Evolutionary conservation across 2,329 filamentous ascomycete genomes (phyloP).

Genomic region (Rhynchosporium secalis): DNA sequence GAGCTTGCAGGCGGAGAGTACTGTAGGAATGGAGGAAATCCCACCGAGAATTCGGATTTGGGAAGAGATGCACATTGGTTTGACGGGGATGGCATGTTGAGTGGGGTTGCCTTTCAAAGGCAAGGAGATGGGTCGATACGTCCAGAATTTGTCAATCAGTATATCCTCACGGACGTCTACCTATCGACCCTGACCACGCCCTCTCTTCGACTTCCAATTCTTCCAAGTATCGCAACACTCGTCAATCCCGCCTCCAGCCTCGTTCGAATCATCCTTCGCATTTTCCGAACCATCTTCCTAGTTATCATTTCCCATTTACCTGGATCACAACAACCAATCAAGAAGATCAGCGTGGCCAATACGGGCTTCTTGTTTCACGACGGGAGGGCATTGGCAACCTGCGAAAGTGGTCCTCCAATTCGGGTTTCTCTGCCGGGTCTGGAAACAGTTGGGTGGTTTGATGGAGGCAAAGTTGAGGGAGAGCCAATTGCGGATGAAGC

Average conservation of each 20-base stretch:
- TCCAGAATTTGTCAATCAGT: constrained; percentile 70
- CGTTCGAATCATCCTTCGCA: constrained; percentile 48
- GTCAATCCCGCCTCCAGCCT: constrained; percentile 59
- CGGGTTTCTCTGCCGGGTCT: constrained; percentile 62
- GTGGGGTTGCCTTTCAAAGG: constrained; percentile 61
- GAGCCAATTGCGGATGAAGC: constrained; percentile 39
- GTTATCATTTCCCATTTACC: constrained; percentile 58
- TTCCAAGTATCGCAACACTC: constrained; percentile 67
- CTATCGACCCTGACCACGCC: constrained; percentile 52
- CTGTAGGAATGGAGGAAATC: constrained; percentile 71
- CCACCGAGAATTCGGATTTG: constrained; percentile 60
- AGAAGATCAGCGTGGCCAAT: constrained; percentile 70
- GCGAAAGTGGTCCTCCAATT: constrained; percentile 70
- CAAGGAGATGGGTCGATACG: constrained; percentile 45
- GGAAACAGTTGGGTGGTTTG: constrained; percentile 70
- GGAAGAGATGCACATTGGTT: constrained; percentile 71
- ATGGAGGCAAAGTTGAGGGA: constrained; percentile 58
- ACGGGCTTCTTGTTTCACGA: constrained; percentile 68
- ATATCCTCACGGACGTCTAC: constrained; percentile 66
- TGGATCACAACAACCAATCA: constrained; percentile 57
- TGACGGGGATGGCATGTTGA: constrained; percentile 74
- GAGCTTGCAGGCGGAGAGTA: constrained; percentile 70
- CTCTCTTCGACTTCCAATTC: constrained; percentile 54
- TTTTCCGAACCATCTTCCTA: constrained; percentile 58
- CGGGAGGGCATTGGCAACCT: constrained; percentile 66